A percentile compares a stretch with the other conserved stretches of the same genome.
Evolutionary conservation across 768 basidiomycete genomes (phyloP).

Genomic region (Phaffia tasmanica): DNA sequence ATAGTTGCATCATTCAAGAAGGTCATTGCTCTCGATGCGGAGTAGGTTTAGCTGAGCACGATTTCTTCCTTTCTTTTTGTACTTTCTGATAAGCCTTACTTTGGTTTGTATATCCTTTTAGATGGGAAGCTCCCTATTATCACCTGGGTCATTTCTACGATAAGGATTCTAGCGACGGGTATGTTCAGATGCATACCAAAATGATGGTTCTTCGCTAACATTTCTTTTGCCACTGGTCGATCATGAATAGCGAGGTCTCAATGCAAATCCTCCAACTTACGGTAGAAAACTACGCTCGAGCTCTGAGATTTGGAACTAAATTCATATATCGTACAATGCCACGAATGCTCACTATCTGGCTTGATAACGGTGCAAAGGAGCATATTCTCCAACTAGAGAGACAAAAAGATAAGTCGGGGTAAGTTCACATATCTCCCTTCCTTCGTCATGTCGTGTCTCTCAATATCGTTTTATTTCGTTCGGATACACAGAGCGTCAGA

Average conservation of each 20-base stretch:
- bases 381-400: constrained; percentile 29
- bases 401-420: constrained; percentile 17
- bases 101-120: constrained; percentile 29
- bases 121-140: constrained; percentile 67
- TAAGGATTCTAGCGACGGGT: constrained; percentile 13
- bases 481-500: background rate
- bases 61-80: background rate
- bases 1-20: constrained; percentile 48
- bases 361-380: constrained; percentile 70
- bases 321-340: constrained; percentile 94
- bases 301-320: constrained; percentile 75
- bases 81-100: no score
- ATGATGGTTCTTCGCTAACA: no score
- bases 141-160: constrained; percentile 84
- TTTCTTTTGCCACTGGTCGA: background rate
- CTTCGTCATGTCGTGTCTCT: background rate
- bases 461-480: background rate
- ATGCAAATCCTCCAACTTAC: constrained; percentile 38
- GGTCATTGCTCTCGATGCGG: constrained; percentile 36
- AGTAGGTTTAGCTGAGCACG: constrained; percentile 32
- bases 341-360: constrained; percentile 83
- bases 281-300: constrained; percentile 55
- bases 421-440: background rate
- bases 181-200: background rate
- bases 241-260: constrained; percentile 1